Evolutionary conservation across 2,329 filamentous ascomycete genomes (phyloP).

Genomic region (Fusarium devonianum): DNA sequence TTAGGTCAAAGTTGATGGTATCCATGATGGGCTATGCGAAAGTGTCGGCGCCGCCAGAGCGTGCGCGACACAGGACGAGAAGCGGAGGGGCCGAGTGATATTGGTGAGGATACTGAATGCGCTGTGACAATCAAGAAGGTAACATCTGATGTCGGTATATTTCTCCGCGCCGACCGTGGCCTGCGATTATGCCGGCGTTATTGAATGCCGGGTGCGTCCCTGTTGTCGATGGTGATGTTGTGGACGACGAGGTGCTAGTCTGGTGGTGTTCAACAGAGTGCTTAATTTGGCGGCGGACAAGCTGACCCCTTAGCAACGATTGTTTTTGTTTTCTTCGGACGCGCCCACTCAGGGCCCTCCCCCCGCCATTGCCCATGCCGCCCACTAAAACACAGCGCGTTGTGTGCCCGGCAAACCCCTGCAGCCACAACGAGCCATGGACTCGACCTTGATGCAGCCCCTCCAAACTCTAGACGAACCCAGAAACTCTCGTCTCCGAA

Average conservation of each 20-base stretch:
- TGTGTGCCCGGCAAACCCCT: slow-evolving; percentile 34
- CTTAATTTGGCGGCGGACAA: slow-evolving; percentile 29
- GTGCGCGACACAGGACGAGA: slow-evolving; percentile 25
- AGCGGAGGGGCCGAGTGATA: slow-evolving; percentile 11
- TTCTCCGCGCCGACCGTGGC: slow-evolving; percentile 9
- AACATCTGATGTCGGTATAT: slow-evolving; percentile 16
- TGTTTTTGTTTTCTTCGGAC: slow-evolving; percentile 48
- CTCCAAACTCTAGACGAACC: slow-evolving; percentile 30
- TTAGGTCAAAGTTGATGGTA: slow-evolving; percentile 91
- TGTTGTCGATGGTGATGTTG: slow-evolving; percentile 26
- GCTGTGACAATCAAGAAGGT: slow-evolving; percentile 22
- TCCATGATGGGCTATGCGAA: slow-evolving; percentile 60
- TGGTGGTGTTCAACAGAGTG: slow-evolving; percentile 18
- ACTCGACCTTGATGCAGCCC: slow-evolving; percentile 26
- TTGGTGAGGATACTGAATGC: background rate
- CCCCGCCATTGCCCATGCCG: slow-evolving; percentile 32
- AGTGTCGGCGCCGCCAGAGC: slow-evolving; percentile 27
- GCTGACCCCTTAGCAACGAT: slow-evolving; percentile 37
- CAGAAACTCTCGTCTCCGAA: slow-evolving; percentile 7
- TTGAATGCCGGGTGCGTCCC: slow-evolving; percentile 27
- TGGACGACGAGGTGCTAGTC: slow-evolving; percentile 12
- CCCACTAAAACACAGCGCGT: slow-evolving; percentile 37
- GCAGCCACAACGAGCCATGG: slow-evolving; percentile 24
- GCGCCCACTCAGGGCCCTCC: slow-evolving; percentile 34
- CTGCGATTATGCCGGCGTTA: slow-evolving; percentile 12